These are phyloP conservation scores for Monilinia fructicola DNA, from an alignment of 2,329 filamentous ascomycete genomes.

Conservation along the genomic window DNA sequence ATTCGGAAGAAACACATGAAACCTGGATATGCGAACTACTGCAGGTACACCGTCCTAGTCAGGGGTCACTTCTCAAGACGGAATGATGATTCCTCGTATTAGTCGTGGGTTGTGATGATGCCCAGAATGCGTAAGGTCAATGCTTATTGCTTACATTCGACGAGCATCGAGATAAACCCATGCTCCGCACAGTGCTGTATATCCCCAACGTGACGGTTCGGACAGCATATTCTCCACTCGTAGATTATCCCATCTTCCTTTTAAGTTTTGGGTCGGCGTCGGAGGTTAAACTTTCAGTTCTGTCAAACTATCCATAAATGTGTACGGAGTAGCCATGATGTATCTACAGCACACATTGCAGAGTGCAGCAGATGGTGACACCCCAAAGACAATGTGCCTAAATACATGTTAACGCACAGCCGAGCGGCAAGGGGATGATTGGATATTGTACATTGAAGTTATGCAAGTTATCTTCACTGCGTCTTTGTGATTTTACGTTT, in stretches of 20 bases:
- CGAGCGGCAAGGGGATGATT: conserved; percentile 20
- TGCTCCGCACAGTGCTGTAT: not conserved
- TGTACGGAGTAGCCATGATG: not conserved
- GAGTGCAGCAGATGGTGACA: not conserved
- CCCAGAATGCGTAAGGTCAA: conserved; percentile 16
- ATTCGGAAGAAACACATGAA: conserved; percentile 17
- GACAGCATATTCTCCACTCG: not conserved
- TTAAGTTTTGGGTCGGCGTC: not conserved
- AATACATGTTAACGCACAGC: conserved; percentile 3
- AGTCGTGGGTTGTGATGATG: conserved; percentile 14
- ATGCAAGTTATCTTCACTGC: not conserved
- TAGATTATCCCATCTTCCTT: not conserved
- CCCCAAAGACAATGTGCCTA: not conserved
- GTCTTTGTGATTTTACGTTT: conserved; percentile 3
- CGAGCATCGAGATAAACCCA: not conserved
- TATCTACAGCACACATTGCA: not conserved
- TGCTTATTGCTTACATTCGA: conserved; percentile 17
- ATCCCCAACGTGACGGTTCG: not conserved
- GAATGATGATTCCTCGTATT: conserved; percentile 8
- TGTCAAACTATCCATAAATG: not conserved
- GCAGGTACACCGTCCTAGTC: conserved; percentile 20
- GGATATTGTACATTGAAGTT: not conserved
- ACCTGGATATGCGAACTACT: conserved; percentile 19
- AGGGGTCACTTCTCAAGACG: conserved; percentile 8
- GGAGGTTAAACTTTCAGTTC: not conserved